Evolutionary conservation across 306 rosid genomes (phyloP), one percentile per base, ranked within the genome.

Genomic region (Inga oerstediana): DNA sequence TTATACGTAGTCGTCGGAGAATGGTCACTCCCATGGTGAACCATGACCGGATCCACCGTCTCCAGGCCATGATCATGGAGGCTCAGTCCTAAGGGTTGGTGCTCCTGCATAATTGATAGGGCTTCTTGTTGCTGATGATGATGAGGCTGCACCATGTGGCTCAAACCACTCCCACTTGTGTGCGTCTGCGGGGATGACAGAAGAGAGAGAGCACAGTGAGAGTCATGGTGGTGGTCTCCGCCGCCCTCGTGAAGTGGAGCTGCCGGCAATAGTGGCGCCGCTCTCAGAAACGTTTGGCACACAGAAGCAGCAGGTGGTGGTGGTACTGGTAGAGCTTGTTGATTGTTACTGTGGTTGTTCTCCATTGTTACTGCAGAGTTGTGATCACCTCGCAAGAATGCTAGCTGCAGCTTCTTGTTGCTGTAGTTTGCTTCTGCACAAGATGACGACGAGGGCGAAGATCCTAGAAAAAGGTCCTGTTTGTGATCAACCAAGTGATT

Each of bases 141-240:
- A 56, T 20, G 72, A 34, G 85, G 88, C 82, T 83, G 88, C 87
- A 88, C 83, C 70, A 90, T 83, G 67, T 79, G 92, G 88, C 87
- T 82, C 39, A 91, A 87, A 77, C 91, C 93, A 61, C 75, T 86
- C 52, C 87, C 89, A 14, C 90, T 80, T 84, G 90, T 80, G 88
- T 84, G 97, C 34, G 91, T 75, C 86, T 86, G 98, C 69, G 94
- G 91, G 64, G 99, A 93, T 96, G 99, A 96, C 99, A 96, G 99
- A 96, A 96, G 99, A 96, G 98, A 96, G 99, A 96, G 99, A 96
- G 98, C 99, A 93, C 98, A 90, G 68, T 90, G 89, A 66, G 98
- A 82, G 49, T 86, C 75, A 15, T 10, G 74, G 74, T 70, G 91
- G 13, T 70, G 91, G 27, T 15, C 30, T 0, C 24, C 92, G 2